phyloP scores from a whole-genome alignment of 805 yeast genomes.

The Gaillardinia entomophila region DNA sequence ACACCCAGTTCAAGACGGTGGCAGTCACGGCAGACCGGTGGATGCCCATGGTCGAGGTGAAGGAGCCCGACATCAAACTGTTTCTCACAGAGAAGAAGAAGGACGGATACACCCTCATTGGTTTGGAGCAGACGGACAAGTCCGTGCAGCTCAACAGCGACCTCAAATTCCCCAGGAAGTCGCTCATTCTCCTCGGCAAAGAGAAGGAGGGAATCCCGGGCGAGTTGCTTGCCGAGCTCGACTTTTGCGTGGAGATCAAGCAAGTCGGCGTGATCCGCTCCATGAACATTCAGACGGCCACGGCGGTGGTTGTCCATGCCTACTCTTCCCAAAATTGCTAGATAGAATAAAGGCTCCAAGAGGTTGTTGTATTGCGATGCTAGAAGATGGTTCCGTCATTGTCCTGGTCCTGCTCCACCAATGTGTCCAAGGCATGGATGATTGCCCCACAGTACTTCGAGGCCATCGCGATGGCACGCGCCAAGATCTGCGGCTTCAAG shows the following conservation, averaged over 20 bases:
- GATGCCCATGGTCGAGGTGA: conserved; percentile 90
- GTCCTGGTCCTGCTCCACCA: conserved; percentile 36
- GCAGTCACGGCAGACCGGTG: conserved; percentile 93
- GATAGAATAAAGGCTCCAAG: background rate
- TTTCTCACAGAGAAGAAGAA: conserved; percentile 56
- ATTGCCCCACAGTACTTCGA: conserved; percentile 58
- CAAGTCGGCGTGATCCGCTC: conserved; percentile 90
- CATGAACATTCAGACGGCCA: conserved; percentile 95
- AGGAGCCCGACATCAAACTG: conserved; percentile 44
- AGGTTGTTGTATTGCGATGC: background rate
- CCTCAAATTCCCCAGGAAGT: conserved; percentile 71
- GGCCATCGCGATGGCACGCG: conserved; percentile 53
- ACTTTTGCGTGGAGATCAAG: conserved; percentile 83
- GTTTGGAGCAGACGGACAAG: conserved; percentile 88
- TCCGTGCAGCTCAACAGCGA: conserved; percentile 64
- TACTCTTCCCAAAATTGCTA: conserved; percentile 67
- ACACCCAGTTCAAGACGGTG: conserved; percentile 74
- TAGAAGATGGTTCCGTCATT: conserved; percentile 14
- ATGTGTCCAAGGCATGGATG: conserved; percentile 48
- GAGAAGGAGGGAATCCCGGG: conserved; percentile 94
- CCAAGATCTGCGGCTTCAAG: conserved; percentile 40
- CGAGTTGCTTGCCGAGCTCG: conserved; percentile 71
- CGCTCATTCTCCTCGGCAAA: conserved; percentile 73
- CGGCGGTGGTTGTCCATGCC: conserved; percentile 91
- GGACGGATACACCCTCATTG: conserved; percentile 83